phyloP scores from a whole-genome alignment of 768 basidiomycete species.

The Holtermanniella nyarrowii region DNA sequence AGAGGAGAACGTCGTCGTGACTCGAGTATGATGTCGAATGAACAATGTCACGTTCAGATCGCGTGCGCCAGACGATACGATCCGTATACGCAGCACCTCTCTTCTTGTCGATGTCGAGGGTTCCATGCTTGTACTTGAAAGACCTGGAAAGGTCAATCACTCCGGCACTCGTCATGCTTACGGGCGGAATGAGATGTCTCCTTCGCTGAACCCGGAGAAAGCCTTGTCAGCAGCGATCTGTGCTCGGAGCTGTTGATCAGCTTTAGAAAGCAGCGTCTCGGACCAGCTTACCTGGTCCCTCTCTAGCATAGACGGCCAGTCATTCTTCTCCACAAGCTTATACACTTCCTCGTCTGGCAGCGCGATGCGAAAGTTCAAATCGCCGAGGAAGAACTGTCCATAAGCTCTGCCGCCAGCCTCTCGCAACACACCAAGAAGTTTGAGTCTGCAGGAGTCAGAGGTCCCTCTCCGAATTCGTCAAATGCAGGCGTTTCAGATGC shows the following conservation, averaged over 20 bases:
- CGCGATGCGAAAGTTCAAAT: constrained; percentile 37
- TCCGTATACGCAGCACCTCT: constrained; percentile 38
- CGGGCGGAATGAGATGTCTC: constrained; percentile 30
- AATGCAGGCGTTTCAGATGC: constrained; percentile 11
- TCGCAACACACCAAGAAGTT: constrained; percentile 11
- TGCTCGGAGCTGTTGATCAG: constrained; percentile 8
- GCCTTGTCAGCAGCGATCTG: constrained; percentile 26
- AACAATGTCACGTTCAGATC: not conserved
- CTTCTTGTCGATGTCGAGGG: constrained; percentile 22
- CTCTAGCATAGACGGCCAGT: constrained; percentile 21
- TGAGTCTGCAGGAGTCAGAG: constrained; percentile 15
- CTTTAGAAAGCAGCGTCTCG: not conserved
- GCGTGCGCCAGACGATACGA: constrained; percentile 24
- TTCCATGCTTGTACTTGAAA: constrained; percentile 35
- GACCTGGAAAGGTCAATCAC: constrained; percentile 13
- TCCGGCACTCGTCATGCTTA: constrained; percentile 4
- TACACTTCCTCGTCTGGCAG: constrained; percentile 18
- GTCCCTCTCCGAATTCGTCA: constrained; percentile 20
- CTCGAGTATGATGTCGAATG: constrained; percentile 11
- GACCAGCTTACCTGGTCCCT: constrained; percentile 37
- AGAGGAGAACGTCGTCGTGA: constrained; percentile 23
- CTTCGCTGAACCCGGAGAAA: constrained; percentile 31
- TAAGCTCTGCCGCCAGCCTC: not conserved
- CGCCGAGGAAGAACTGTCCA: constrained; percentile 34
- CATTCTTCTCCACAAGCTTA: constrained; percentile 15